These are phyloP conservation scores for Neoboletus brunneissimus DNA, from an alignment of 768 basidiomycete genomes.

Conservation along the genomic window DNA sequence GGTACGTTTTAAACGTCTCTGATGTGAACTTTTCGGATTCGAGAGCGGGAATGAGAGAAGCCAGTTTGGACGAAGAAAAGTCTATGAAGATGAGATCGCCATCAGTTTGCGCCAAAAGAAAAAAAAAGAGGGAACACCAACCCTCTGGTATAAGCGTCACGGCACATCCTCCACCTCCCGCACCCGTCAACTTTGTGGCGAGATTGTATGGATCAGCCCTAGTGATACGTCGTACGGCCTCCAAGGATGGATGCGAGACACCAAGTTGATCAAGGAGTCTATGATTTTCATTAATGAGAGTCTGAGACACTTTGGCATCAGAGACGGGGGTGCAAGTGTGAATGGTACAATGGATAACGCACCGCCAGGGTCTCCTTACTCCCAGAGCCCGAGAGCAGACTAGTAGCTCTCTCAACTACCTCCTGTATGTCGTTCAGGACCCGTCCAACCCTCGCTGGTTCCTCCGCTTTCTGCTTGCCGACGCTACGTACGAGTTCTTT, in stretches of 20 bases:
- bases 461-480: constrained; percentile 64
- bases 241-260: constrained; percentile 88
- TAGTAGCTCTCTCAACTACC: constrained; percentile 80
- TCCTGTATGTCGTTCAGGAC: constrained; percentile 79
- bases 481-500: constrained; percentile 94
- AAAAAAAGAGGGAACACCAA: constrained; percentile 36
- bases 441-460: constrained; percentile 81
- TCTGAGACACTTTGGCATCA: constrained; percentile 39
- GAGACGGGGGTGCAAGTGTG: background rate
- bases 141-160: constrained; percentile 94
- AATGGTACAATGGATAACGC: constrained; percentile 31
- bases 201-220: constrained; percentile 60
- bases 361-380: constrained; percentile 45
- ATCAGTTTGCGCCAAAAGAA: background rate
- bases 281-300: constrained; percentile 88
- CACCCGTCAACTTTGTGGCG: constrained; percentile 94
- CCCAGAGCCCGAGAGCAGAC: constrained; percentile 60
- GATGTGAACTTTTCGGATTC: constrained; percentile 32
- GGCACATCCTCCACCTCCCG: constrained; percentile 97
- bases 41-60: constrained; percentile 59
- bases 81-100: constrained; percentile 41
- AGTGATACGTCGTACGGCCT: constrained; percentile 75
- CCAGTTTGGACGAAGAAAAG: constrained; percentile 58
- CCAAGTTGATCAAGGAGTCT: constrained; percentile 76
- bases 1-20: constrained; percentile 49